Evolutionary conservation across 2,329 filamentous ascomycete genomes (phyloP).

Genomic region (Fusarium sterilihyphosum): DNA sequence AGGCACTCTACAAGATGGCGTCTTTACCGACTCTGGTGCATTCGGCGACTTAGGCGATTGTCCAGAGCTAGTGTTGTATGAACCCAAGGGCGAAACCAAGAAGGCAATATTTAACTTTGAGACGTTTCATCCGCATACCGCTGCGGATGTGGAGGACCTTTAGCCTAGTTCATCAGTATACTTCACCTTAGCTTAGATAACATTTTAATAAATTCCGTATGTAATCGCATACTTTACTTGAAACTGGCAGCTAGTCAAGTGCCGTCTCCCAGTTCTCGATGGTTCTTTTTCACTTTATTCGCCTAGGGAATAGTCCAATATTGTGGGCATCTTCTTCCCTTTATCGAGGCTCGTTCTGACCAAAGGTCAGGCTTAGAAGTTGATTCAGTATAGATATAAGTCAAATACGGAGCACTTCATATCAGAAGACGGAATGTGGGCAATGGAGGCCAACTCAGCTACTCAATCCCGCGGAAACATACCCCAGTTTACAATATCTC

Average conservation of each 20-base stretch:
- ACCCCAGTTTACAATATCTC: not conserved
- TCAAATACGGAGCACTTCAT: no score
- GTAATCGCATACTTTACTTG: not conserved
- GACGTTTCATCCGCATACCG: conserved; percentile 23
- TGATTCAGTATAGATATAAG: no score
- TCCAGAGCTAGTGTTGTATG: conserved; percentile 12
- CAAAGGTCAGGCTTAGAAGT: not conserved
- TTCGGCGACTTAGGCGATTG: not conserved
- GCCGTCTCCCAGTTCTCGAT: not conserved
- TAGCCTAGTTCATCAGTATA: not conserved
- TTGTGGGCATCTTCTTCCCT: fast-evolving
- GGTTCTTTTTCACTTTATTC: not conserved
- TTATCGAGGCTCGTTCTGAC: fast-evolving
- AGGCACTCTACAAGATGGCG: conserved; percentile 3
- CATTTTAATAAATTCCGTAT: conserved; percentile 7
- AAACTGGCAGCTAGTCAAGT: not conserved
- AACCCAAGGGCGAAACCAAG: conserved; percentile 22
- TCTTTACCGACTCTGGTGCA: not conserved
- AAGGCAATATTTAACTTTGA: conserved; percentile 22
- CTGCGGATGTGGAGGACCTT: conserved; percentile 19
- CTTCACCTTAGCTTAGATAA: not conserved
- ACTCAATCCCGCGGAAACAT: not conserved
- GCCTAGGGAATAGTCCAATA: no score
- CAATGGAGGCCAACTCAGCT: not conserved
- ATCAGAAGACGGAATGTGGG: not conserved